phyloP scores from a whole-genome alignment of 2,329 filamentous ascomycete genomes.

The Fusarium anguioides region DNA sequence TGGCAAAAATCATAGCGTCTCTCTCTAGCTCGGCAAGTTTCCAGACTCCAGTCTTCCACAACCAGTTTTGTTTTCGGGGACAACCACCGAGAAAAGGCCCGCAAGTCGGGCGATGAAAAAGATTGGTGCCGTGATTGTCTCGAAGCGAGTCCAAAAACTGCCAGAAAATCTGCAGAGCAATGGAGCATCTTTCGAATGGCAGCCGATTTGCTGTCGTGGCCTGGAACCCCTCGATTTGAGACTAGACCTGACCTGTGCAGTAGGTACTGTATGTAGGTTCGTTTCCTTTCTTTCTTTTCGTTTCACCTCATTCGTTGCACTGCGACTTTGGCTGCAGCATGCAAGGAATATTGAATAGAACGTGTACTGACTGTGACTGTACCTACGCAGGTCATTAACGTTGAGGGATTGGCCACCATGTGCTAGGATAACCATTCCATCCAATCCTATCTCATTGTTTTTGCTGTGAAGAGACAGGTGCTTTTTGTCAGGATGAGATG shows the following conservation, averaged over 20 bases:
- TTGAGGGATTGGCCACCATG: constrained; percentile 37
- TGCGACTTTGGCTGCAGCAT: constrained; percentile 35
- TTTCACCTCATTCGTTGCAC: constrained; percentile 27
- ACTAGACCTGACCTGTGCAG: too few relatives aligned
- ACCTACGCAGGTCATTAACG: constrained; percentile 14
- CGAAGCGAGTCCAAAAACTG: constrained; percentile 18
- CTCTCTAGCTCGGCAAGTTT: not conserved
- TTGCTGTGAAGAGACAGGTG: constrained; percentile 12
- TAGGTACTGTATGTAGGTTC: not conserved
- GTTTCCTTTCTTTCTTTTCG: constrained; percentile 19
- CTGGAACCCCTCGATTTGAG: constrained; percentile 16
- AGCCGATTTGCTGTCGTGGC: constrained; percentile 7
- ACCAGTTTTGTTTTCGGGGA: constrained; percentile 16
- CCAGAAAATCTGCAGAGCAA: constrained; percentile 35
- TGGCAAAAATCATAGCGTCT: constrained; percentile 28
- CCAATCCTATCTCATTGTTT: constrained; percentile 29
- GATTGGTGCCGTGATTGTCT: constrained; percentile 19
- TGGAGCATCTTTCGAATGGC: constrained; percentile 27
- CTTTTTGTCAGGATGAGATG: constrained; percentile 7
- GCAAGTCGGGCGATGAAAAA: constrained; percentile 30
- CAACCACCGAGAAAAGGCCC: constrained; percentile 26
- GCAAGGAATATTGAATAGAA: constrained; percentile 38
- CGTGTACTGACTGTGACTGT: constrained; percentile 15
- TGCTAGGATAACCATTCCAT: constrained; percentile 27
- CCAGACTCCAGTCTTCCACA: constrained; percentile 3